phyloP scores from a whole-genome alignment of 2,329 filamentous ascomycete genomes.

The Alternaria sp. region DNA sequence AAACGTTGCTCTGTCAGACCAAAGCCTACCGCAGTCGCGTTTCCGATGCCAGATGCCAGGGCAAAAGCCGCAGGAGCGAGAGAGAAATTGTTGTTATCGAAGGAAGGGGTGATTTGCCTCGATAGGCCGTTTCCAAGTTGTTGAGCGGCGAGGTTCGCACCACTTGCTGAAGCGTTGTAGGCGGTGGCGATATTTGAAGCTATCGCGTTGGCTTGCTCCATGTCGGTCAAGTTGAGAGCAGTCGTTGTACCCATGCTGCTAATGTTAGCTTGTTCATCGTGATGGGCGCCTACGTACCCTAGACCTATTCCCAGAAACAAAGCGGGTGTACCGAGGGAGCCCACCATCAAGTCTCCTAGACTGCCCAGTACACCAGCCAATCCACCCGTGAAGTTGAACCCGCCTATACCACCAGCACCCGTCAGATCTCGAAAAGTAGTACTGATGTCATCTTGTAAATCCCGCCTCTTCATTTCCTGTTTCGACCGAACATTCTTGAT shows the following conservation, averaged over 20 bases:
- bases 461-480: slow-evolving; percentile 13
- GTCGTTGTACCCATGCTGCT: slow-evolving; percentile 33
- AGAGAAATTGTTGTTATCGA: slow-evolving; percentile 4
- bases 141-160: slow-evolving; percentile 32
- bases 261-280: slow-evolving; percentile 6
- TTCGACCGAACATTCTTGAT: slow-evolving; percentile 15
- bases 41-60: slow-evolving; percentile 37
- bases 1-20: slow-evolving; percentile 29
- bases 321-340: slow-evolving; percentile 31
- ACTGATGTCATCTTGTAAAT: slow-evolving; percentile 16
- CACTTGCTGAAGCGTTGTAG: slow-evolving; percentile 29
- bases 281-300: slow-evolving; percentile 22
- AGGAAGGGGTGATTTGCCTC: slow-evolving; percentile 26
- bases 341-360: slow-evolving; percentile 17
- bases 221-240: slow-evolving; percentile 34
- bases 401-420: slow-evolving; percentile 3
- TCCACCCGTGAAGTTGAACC: slow-evolving; percentile 18
- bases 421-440: slow-evolving; percentile 9
- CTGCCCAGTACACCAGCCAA: slow-evolving; percentile 18
- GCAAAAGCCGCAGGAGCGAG: slow-evolving; percentile 32
- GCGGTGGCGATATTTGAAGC: slow-evolving; percentile 27
- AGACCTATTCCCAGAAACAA: slow-evolving; percentile 40
- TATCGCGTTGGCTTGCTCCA: slow-evolving; percentile 19
- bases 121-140: slow-evolving; percentile 35
- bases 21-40: slow-evolving; percentile 33